Evolutionary conservation across 2,329 filamentous ascomycete genomes (phyloP).

Genomic region (Colletotrichum aenigma): DNA sequence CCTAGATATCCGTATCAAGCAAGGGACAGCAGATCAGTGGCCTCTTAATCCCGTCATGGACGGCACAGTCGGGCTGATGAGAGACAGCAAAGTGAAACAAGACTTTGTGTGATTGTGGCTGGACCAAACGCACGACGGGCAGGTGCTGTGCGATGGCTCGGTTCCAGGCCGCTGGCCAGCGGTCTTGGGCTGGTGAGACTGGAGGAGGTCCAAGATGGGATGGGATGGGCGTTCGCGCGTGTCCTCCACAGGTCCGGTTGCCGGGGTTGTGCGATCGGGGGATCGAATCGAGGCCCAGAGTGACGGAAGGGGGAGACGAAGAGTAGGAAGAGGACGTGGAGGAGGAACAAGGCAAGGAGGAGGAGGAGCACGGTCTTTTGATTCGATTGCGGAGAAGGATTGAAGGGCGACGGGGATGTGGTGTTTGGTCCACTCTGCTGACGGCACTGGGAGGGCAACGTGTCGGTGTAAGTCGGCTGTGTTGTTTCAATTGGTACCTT

Average conservation of each 20-base stretch:
- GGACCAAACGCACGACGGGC: not conserved
- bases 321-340: not conserved
- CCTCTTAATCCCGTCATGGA: not conserved
- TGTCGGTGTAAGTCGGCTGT: not conserved
- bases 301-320: not conserved
- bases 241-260: slow-evolving; percentile 13
- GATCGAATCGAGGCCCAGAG: slow-evolving; percentile 1
- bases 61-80: not conserved
- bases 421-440: not conserved
- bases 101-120: slow-evolving; percentile 11
- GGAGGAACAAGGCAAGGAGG: not conserved
- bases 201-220: not conserved
- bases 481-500: not conserved
- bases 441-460: not conserved
- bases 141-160: not conserved
- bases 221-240: not conserved
- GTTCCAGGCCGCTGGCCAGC: slow-evolving; percentile 2
- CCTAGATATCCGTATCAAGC: not conserved
- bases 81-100: not conserved
- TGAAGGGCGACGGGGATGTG: not conserved
- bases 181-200: not conserved
- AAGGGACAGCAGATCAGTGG: not conserved
- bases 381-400: slow-evolving; percentile 5
- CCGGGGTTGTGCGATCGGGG: slow-evolving; percentile 16
- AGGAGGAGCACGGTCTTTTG: slow-evolving; percentile 15